A percentile compares a stretch with the other conserved stretches of the same genome.
phyloP scores from a whole-genome alignment of 2,329 filamentous ascomycete species.

The Aureobasidium melanogenum region DNA sequence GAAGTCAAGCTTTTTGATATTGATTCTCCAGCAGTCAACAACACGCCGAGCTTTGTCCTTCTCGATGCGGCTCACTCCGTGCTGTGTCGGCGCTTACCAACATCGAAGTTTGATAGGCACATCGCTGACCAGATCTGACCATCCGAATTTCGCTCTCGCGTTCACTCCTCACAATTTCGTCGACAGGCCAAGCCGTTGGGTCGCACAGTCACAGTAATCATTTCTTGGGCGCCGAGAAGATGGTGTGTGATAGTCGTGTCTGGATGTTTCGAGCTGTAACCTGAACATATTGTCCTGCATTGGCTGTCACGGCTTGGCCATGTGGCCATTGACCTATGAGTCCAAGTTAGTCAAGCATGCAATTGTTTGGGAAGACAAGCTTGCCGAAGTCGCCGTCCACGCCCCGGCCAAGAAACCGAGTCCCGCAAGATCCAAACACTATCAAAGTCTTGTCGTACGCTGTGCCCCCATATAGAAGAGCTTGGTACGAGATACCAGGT shows the following conservation, averaged over 20 bases:
- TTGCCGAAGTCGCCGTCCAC: background rate
- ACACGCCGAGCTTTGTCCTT: background rate
- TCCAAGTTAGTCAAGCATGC: background rate
- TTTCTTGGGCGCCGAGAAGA: background rate
- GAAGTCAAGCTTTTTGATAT: slow-evolving; percentile 2
- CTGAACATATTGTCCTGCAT: background rate
- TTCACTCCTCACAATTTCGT: background rate
- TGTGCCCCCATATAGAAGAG: background rate
- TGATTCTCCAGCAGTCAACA: background rate
- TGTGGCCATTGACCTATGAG: background rate
- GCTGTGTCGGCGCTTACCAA: background rate
- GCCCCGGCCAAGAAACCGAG: background rate
- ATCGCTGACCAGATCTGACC: slow-evolving; percentile 10
- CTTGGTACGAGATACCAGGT: background rate
- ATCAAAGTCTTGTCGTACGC: background rate
- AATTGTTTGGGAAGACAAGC: background rate
- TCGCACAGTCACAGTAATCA: slow-evolving; percentile 2
- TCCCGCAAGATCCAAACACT: slow-evolving; percentile 4
- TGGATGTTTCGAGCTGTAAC: background rate
- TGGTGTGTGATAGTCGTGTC: background rate
- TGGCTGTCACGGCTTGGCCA: background rate
- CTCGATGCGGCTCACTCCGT: background rate
- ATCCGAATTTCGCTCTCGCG: background rate
- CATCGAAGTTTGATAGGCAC: slow-evolving; percentile 8
- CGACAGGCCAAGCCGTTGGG: slow-evolving; percentile 2